Conservation (phyloP, 169 alveolate species). For the Babesia caballi region DNA sequence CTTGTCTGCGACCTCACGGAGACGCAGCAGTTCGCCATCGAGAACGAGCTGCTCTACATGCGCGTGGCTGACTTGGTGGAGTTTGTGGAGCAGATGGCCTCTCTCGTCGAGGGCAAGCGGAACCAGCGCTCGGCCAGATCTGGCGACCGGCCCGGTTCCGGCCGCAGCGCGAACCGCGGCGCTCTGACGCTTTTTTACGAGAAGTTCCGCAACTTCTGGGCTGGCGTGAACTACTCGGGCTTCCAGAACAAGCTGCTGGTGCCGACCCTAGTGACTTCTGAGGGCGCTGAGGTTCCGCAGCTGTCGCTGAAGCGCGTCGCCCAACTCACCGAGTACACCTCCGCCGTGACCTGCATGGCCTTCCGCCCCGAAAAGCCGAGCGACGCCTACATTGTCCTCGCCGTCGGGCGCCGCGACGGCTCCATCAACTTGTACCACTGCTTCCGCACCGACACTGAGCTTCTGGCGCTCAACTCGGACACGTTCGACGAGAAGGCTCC, state of each 20-base stretch:
- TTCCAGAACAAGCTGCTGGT: constrained; percentile 63
- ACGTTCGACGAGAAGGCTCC: constrained; percentile 10
- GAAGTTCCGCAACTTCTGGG: constrained; percentile 63
- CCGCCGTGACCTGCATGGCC: constrained; percentile 79
- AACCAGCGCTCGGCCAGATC: constrained; percentile 16
- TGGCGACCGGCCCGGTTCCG: background rate
- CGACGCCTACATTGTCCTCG: constrained; percentile 72
- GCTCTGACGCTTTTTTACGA: constrained; percentile 68
- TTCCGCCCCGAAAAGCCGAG: constrained; percentile 78
- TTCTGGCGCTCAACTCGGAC: constrained; percentile 12
- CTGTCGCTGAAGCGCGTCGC: constrained; percentile 61
- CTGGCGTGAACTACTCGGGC: constrained; percentile 55
- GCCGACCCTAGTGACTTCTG: constrained; percentile 57
- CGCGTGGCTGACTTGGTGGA: constrained; percentile 39
- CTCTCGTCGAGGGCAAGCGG: constrained; percentile 48
- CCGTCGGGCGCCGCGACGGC: constrained; percentile 84
- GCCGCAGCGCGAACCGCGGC: constrained; percentile 19
- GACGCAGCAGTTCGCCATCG: constrained; percentile 33
- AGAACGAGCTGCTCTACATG: constrained; percentile 48
- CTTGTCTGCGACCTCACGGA: constrained; percentile 15
- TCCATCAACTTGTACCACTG: constrained; percentile 70
- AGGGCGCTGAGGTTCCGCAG: constrained; percentile 51
- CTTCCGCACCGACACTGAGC: constrained; percentile 67
- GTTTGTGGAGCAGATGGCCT: constrained; percentile 41
- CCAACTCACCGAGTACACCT: constrained; percentile 58